Evolutionary conservation across 306 rosid species (phyloP).

Genomic region (Cyamopsis tetragonoloba): DNA sequence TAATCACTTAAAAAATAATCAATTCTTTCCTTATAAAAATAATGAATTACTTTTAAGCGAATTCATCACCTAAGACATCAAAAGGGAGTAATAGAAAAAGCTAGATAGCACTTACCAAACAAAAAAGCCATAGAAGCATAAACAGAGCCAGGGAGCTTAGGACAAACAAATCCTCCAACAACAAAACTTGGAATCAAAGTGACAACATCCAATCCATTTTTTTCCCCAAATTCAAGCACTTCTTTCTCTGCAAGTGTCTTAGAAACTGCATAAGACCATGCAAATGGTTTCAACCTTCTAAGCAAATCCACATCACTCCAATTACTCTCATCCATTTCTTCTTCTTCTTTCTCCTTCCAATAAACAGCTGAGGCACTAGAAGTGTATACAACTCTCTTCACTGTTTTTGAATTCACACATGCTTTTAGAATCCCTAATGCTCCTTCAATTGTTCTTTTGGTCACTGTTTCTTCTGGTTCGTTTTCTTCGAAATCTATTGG

Average conservation of each 20-base stretch:
- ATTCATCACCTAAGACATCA: not conserved
- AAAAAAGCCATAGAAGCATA: constrained; percentile 24
- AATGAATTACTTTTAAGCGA: not conserved
- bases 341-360: not conserved
- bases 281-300: constrained; percentile 8
- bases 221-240: constrained; percentile 50
- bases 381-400: constrained; percentile 61
- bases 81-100: not conserved
- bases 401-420: constrained; percentile 38
- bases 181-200: constrained; percentile 48
- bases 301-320: constrained; percentile 51
- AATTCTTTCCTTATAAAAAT: too few relatives aligned
- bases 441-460: constrained; percentile 42
- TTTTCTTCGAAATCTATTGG: constrained; percentile 24
- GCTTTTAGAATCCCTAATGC: constrained; percentile 49
- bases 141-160: constrained; percentile 47
- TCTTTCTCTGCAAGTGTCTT: constrained; percentile 57
- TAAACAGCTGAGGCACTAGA: constrained; percentile 38
- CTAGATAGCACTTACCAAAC: constrained; percentile 30
- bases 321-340: constrained; percentile 46
- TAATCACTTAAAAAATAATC: too few relatives aligned
- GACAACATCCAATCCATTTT: constrained; percentile 55
- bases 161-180: constrained; percentile 54
- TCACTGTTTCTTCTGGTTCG: constrained; percentile 41
- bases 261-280: constrained; percentile 38